Conservation (phyloP, 768 basidiomycete genomes). For the Suillus ampliporus region DNA sequence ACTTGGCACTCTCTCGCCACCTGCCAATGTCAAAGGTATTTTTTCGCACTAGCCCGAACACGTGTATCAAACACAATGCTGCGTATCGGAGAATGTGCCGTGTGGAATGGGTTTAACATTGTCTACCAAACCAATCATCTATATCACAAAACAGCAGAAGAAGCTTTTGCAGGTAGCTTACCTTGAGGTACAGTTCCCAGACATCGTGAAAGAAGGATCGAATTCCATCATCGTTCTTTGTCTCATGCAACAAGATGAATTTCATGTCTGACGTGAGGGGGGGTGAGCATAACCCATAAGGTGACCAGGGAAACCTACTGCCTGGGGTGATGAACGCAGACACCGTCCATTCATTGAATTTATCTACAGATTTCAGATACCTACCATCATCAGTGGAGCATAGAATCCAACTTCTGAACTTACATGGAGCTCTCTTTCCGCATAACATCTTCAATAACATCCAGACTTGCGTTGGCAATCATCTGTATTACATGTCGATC, state of each 20-base stretch:
- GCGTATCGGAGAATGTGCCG: conserved; percentile 82
- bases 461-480: conserved; percentile 96
- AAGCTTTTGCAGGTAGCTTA: conserved; percentile 36
- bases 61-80: conserved; percentile 83
- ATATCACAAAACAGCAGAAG: background rate
- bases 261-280: conserved; percentile 77
- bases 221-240: conserved; percentile 97
- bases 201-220: conserved; percentile 90
- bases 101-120: conserved; percentile 95
- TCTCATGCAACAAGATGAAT: conserved; percentile 92
- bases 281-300: conserved; percentile 25
- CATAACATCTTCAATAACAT: conserved; percentile 93
- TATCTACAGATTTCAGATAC: conserved; percentile 95
- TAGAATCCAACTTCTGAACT: conserved; percentile 37
- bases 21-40: conserved; percentile 57
- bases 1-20: background rate
- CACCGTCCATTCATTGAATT: conserved; percentile 98
- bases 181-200: conserved; percentile 98
- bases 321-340: conserved; percentile 96
- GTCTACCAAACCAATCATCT: conserved; percentile 54
- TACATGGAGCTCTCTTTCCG: conserved; percentile 81
- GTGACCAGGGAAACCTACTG: conserved; percentile 59
- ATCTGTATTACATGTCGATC: conserved; percentile 97
- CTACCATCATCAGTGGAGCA: conserved; percentile 45
- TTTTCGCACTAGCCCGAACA: conserved; percentile 86